Evolutionary conservation across 2,329 filamentous ascomycete genomes (phyloP).

Genomic region (Alternaria sp.): DNA sequence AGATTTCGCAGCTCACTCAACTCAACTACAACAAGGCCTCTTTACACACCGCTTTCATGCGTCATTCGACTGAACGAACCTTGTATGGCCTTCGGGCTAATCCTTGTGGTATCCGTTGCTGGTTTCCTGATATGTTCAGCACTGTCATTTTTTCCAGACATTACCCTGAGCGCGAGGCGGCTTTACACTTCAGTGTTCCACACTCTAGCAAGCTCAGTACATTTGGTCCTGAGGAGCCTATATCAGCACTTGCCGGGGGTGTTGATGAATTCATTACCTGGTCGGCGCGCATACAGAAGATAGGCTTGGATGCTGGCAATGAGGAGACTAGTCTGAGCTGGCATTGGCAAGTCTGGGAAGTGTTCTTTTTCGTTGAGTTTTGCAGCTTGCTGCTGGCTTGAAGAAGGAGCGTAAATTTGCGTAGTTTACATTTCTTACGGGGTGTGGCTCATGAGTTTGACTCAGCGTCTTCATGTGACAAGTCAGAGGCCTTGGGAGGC

Average conservation of each 20-base stretch:
- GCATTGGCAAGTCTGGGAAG: not conserved
- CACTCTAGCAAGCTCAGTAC: not conserved
- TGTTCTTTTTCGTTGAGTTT: not conserved
- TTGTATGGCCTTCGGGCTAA: not conserved
- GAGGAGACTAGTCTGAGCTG: not conserved
- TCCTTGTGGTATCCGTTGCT: not conserved
- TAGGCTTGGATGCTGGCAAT: not conserved
- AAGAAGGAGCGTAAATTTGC: not conserved
- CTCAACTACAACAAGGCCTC: not conserved
- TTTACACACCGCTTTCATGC: not conserved
- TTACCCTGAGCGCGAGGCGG: not conserved
- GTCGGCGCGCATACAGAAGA: not conserved
- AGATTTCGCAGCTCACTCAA: not conserved
- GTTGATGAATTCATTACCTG: not conserved
- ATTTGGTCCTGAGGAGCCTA: not conserved
- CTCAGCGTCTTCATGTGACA: not conserved
- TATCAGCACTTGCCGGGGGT: not conserved
- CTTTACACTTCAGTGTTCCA: not conserved
- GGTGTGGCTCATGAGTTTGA: too few relatives aligned
- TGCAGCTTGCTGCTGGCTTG: not conserved
- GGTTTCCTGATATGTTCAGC: not conserved
- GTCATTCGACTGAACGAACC: too few relatives aligned
- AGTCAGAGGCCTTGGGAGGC: not conserved
- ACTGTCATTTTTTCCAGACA: not conserved
- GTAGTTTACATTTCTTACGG: too few relatives aligned